Evolutionary conservation across 2,329 filamentous ascomycete genomes (phyloP), one percentile per base, ranked within the genome.

Genomic region (Colletotrichum tabaci): DNA sequence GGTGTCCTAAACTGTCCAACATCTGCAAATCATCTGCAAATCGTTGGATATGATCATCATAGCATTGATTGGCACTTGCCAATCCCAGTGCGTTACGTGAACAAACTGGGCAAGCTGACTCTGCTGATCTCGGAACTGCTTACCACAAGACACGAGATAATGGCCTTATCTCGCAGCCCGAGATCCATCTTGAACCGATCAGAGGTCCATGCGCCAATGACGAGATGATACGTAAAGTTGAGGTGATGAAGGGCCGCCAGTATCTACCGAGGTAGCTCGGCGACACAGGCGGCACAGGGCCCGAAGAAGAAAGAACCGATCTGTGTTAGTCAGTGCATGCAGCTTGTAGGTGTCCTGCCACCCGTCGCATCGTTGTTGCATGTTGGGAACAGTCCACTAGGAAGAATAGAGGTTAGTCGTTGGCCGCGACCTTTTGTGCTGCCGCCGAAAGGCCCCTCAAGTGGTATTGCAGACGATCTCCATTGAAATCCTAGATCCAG

Each of bases 101-200:
- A 56, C 57, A 61, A 61, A 63, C 67, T 71, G 61, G 67, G 63
- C 63, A 67, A 40, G 50, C 52, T 58, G 30, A 6, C 38, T n/a
- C 46, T 50, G 63, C 42, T 57, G 56, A 56, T 63, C 57, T 38
- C 44, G 61, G 58, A 71, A 55, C 65, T 61, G 64, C 57, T 40
- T 60, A 44, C 16, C 30, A 47, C 15, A n/a, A 23, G 40, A 62
- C 30, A n/a, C 12, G 49, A 23, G 13, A 40, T 12, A 58, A 40
- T 8, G 52, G 26, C 47, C 15, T 30, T 30, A 38, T n/a, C 35
- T 40, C 10, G 18, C 16, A 26, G 49, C 10, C 38, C 38, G 9
- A 12, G 38, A 5, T 38, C 47, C 9, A 16, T 44, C 21, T n/a
- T 30, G 61, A 30, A 16, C 35, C 8, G 35, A 9, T 10, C 3